A percentile compares a stretch with the other conserved stretches of the same genome.
These are phyloP conservation scores for Daldinia concentrica DNA, from an alignment of 495 filamentous ascomycete genomes.

Conservation along the genomic window DNA sequence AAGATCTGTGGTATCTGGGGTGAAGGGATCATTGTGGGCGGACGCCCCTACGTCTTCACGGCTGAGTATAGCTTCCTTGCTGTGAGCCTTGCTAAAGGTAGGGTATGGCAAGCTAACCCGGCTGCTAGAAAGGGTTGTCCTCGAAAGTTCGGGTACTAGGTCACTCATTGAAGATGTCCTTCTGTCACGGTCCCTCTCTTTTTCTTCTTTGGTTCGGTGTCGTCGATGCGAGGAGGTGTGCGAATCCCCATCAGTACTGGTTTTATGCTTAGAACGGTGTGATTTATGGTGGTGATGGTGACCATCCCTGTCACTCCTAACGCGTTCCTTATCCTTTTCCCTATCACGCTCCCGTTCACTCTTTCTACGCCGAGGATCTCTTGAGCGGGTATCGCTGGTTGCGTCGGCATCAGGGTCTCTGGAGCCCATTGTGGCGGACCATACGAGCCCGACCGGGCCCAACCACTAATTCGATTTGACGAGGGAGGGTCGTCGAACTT, in stretches of 20 bases:
- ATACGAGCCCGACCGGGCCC: conserved; percentile 50
- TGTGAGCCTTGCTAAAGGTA: conserved; percentile 86
- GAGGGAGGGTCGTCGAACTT: conserved; percentile 11
- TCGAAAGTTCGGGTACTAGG: conserved; percentile 60
- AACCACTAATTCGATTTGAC: conserved; percentile 25
- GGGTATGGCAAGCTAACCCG: conserved; percentile 80
- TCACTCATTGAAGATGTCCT: conserved; percentile 54
- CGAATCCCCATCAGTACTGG: conserved; percentile 51
- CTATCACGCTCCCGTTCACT: conserved; percentile 44
- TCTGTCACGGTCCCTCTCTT: conserved; percentile 50
- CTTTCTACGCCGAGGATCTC: conserved; percentile 54
- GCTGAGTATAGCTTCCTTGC: conserved; percentile 78
- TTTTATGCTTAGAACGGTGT: conserved; percentile 51
- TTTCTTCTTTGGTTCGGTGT: conserved; percentile 52
- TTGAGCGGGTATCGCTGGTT: conserved; percentile 50
- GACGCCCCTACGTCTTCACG: conserved; percentile 61
- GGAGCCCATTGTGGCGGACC: conserved; percentile 56
- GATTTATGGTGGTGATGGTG: conserved; percentile 42
- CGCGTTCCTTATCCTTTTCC: conserved; percentile 44
- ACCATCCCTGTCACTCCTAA: conserved; percentile 35
- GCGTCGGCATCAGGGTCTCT: conserved; percentile 54
- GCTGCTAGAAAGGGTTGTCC: conserved; percentile 48
- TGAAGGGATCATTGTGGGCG: conserved; percentile 65
- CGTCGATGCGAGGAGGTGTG: conserved; percentile 52
- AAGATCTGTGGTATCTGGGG: conserved; percentile 82